phyloP scores from a whole-genome alignment of 2,329 filamentous ascomycete species.

The Nemania abortiva region DNA sequence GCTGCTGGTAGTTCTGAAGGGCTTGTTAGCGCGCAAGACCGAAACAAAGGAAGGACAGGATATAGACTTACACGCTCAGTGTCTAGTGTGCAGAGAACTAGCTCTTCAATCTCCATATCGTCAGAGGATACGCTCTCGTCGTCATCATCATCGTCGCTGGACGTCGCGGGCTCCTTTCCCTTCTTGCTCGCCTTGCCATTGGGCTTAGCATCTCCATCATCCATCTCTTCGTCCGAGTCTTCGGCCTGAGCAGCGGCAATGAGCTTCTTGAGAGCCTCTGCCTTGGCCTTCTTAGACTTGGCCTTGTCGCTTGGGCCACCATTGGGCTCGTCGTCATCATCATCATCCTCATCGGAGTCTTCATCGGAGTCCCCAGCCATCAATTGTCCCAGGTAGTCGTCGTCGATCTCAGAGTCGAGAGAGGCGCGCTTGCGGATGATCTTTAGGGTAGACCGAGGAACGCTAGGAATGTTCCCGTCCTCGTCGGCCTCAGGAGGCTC shows the following conservation, averaged over 20 bases:
- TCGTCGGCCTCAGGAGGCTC: conserved; percentile 76
- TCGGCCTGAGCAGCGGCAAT: conserved; percentile 74
- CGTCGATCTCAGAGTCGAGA: conserved; percentile 73
- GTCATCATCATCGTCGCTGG: conserved; percentile 58
- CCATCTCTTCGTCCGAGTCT: conserved; percentile 77
- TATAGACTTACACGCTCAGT: conserved; percentile 79
- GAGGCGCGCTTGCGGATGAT: conserved; percentile 80
- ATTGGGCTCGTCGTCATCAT: conserved; percentile 83
- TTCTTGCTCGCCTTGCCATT: conserved; percentile 74
- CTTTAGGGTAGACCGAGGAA: conserved; percentile 88
- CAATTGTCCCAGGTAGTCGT: conserved; percentile 71
- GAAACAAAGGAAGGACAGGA: conserved; percentile 9
- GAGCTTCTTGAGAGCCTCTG: conserved; percentile 82
- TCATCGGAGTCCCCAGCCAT: conserved; percentile 64
- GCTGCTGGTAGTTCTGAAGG: conserved; percentile 88
- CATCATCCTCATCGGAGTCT: conserved; percentile 64
- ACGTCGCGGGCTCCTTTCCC: conserved; percentile 75
- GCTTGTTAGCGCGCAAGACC: conserved; percentile 45
- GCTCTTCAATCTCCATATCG: conserved; percentile 81
- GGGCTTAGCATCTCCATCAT: conserved; percentile 65
- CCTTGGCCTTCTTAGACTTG: conserved; percentile 89
- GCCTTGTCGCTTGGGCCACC: conserved; percentile 91
- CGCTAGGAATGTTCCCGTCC: conserved; percentile 69
- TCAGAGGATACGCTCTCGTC: conserved; percentile 70
- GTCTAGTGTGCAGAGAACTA: conserved; percentile 95